These are phyloP conservation scores for Arthrobotrys sphaeroides DNA, from an alignment of 2,329 filamentous ascomycete species.

Conservation along the genomic window DNA sequence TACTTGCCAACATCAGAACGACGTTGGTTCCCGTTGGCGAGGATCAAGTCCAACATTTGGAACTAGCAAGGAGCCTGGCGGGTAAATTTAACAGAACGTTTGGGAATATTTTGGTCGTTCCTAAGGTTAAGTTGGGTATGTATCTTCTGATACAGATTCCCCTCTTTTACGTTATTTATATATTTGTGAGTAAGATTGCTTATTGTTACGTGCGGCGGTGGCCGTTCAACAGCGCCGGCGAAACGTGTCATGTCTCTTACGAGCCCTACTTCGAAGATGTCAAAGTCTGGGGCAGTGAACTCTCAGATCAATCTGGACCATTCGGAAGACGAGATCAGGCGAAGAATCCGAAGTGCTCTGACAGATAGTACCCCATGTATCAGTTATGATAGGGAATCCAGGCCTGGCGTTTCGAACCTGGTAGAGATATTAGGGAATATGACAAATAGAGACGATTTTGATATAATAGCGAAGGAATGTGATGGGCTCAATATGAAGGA, in stretches of 20 bases:
- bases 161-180: neutral
- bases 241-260: conserved; percentile 90
- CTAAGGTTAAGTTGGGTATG: conserved; percentile 77
- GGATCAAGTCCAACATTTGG: conserved; percentile 91
- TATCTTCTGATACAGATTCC: neutral
- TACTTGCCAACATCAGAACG: conserved; percentile 67
- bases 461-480: conserved; percentile 62
- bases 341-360: conserved; percentile 76
- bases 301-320: conserved; percentile 89
- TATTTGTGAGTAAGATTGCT: too few relatives aligned
- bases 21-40: conserved; percentile 97
- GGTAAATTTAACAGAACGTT: conserved; percentile 85
- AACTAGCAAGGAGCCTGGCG: conserved; percentile 87
- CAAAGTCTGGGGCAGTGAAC: conserved; percentile 79
- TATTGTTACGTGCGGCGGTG: too few relatives aligned
- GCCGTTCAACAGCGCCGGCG: conserved; percentile 79
- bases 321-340: conserved; percentile 69
- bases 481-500: conserved; percentile 65
- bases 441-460: conserved; percentile 63
- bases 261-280: conserved; percentile 86
- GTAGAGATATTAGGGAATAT: conserved; percentile 81
- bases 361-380: conserved; percentile 78
- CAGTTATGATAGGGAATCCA: conserved; percentile 73
- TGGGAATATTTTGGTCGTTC: conserved; percentile 70
- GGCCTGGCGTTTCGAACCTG: conserved; percentile 89